Evolutionary conservation across 2,329 filamentous ascomycete genomes (phyloP).

Genomic region (Nakataea oryzae): DNA sequence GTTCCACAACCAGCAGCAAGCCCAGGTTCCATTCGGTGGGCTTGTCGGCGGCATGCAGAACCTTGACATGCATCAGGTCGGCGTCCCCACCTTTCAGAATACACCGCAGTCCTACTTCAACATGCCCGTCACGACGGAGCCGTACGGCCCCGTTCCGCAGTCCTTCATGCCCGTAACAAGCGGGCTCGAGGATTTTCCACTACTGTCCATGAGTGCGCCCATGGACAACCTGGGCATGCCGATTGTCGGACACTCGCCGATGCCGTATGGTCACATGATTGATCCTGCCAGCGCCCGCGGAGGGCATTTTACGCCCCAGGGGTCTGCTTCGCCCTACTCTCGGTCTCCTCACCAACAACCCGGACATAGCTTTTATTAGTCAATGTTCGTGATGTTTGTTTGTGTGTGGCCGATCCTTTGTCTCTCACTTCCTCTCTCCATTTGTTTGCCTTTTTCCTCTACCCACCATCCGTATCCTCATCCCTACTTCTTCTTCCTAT

Average conservation of each 20-base stretch:
- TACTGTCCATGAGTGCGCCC: conserved; percentile 3
- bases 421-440: background rate
- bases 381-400: background rate
- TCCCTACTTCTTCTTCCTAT: no score
- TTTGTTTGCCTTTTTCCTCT: background rate
- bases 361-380: conserved; percentile 8
- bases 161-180: background rate
- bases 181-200: conserved; percentile 8
- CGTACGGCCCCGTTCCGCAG: background rate
- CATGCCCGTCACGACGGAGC: conserved; percentile 18
- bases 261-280: conserved; percentile 21
- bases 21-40: conserved; percentile 6
- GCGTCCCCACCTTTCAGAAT: conserved; percentile 6
- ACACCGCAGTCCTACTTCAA: conserved; percentile 13
- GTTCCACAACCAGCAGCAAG: background rate
- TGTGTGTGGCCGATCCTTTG: background rate
- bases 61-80: conserved; percentile 6
- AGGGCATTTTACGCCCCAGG: conserved; percentile 26
- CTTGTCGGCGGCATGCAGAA: conserved; percentile 10
- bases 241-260: background rate
- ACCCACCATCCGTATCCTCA: no score
- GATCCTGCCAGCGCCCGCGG: conserved; percentile 17
- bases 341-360: conserved; percentile 29
- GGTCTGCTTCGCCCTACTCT: conserved; percentile 30
- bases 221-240: background rate